Evolutionary conservation across 2,329 filamentous ascomycete species (phyloP).

Genomic region (Colletotrichum sp.): DNA sequence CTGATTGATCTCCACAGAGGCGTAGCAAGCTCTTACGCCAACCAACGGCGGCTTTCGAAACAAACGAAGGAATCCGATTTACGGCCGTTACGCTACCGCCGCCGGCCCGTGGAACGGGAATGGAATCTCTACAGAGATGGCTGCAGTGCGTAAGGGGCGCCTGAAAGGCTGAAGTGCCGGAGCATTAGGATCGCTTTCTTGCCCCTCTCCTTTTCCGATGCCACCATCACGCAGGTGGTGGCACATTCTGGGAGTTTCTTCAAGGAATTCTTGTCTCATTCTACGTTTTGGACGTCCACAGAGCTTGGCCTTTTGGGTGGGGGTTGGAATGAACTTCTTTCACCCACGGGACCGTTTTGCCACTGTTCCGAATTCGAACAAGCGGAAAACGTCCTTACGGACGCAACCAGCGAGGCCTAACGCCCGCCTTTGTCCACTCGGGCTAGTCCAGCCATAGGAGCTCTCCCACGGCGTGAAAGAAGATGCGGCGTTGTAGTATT

Average conservation of each 20-base stretch:
- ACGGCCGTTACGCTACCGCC: conserved; percentile 14
- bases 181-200: neutral
- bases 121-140: neutral
- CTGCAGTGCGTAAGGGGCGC: neutral
- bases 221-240: neutral
- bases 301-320: neutral
- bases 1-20: conserved; percentile 16
- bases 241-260: neutral
- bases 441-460: conserved; percentile 2
- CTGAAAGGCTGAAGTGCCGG: neutral
- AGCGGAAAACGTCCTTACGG: conserved; percentile 1
- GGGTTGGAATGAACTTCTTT: neutral
- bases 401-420: conserved; percentile 12
- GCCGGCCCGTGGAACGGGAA: neutral
- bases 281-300: neutral
- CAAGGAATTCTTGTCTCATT: neutral
- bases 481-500: neutral
- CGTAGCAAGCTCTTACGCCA: neutral
- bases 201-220: neutral
- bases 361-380: conserved; percentile 13
- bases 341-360: neutral
- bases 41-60: conserved; percentile 10
- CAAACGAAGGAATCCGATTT: neutral
- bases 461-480: neutral
- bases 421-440: conserved; percentile 5